phyloP scores from a whole-genome alignment of 768 basidiomycete genomes.

The Naganishia vishniacii region DNA sequence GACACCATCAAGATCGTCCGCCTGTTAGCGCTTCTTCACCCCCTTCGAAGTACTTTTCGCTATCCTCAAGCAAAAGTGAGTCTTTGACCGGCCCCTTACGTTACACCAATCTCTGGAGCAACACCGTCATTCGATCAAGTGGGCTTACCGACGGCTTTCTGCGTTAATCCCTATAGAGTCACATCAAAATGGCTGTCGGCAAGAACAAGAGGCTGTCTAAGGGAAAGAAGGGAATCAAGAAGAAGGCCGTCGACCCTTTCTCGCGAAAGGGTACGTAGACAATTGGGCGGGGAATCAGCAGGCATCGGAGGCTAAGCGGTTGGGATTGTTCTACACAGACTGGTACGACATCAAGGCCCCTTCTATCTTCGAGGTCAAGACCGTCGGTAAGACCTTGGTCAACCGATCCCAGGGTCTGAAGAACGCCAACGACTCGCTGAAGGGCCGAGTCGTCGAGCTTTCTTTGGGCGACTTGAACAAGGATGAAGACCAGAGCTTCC shows the following conservation, averaged over 20 bases:
- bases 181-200: conserved; percentile 47
- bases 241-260: conserved; percentile 99
- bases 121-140: too few species aligned
- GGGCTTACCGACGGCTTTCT: background rate
- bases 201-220: conserved; percentile 98
- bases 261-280: conserved; percentile 72
- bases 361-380: conserved; percentile 91
- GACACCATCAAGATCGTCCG: conserved; percentile 8
- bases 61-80: conserved; percentile 23
- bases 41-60: conserved; percentile 15
- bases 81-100: background rate
- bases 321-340: conserved; percentile 54
- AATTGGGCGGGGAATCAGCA: background rate
- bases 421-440: conserved; percentile 97
- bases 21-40: conserved; percentile 3
- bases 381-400: conserved; percentile 96
- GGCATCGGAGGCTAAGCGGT: background rate
- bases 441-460: conserved; percentile 91
- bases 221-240: conserved; percentile 75
- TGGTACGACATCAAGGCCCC: conserved; percentile 99
- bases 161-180: conserved; percentile 9
- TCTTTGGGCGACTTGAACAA: conserved; percentile 97
- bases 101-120: too few species aligned
- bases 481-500: conserved; percentile 98
- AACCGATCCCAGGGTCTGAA: conserved; percentile 98